Base-by-base conservation (phyloP, 768 basidiomycete species). In the Hygrophorus russula region DNA sequence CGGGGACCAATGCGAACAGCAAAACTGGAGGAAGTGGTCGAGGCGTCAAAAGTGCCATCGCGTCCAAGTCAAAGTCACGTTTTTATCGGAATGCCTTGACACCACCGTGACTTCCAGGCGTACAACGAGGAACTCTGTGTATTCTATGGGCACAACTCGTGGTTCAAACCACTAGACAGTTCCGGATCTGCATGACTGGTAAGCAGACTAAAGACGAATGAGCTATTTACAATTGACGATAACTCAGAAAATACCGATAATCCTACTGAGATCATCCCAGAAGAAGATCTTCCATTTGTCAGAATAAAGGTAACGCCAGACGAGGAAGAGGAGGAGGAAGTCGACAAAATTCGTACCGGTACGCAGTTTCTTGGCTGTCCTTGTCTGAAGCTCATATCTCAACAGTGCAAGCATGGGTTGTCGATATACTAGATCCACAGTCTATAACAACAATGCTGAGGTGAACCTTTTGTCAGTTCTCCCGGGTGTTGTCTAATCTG, bases 91-190 rank as follows among this genome's bases (percentile, higher is more conserved):
- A 19, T 45, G 53, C 3, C 86, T 85, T 5, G 90, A 90, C 58
- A 61, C 62, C 0, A 56, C 81, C 12, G 76, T 86, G 47, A 46
- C 59, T 0, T 46, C 58, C 0, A 71, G 65, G 0, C 74, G 81
- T 46, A 73, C 76, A 7, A 85, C 89, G 84, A 91, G 52, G 88
- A 92, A 56, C 68, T 89, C 10, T 84, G 78, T 53, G 87, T 90
- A 47, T 85, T 74, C 54, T 84, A 88, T 53, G 82, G 78, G 2
- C 74, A 74, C 46, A 72, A 71, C 15, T 67, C 81, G 4, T 80
- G 79, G 80, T 82, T 80, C 40, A n/a, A n/a, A n/a, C 40, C 40
- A 29, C 4, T 10, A n/a, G 20, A 24, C n/a, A n/a, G n/a, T n/a
- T n/a, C n/a, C n/a, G n/a, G n/a, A n/a, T n/a, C n/a, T n/a, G n/a